Percentiles rank a stretch among this genome's conserved stretches.
phyloP scores from a whole-genome alignment of 805 yeast genomes.

The Saturnispora mendoncae region DNA sequence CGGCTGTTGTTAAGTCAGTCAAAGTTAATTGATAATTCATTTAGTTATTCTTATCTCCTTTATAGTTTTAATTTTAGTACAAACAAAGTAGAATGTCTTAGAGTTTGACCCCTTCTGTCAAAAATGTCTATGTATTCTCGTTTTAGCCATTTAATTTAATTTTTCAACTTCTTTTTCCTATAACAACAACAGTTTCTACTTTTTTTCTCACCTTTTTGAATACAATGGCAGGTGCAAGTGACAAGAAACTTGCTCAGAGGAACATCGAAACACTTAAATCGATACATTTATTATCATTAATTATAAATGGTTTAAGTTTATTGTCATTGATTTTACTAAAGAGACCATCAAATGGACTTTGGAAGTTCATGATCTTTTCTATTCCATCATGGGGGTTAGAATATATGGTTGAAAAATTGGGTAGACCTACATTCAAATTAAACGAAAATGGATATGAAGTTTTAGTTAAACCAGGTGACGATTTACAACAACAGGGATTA shows the following conservation, averaged over 20 bases:
- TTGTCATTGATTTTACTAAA: constrained; percentile 30
- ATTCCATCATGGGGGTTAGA: constrained; percentile 38
- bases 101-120: no score
- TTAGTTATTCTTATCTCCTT: background rate
- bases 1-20: constrained; percentile 38
- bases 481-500: constrained; percentile 52
- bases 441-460: constrained; percentile 32
- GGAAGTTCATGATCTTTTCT: constrained; percentile 35
- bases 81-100: no score
- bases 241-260: constrained; percentile 29
- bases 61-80: no score
- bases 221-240: constrained; percentile 33
- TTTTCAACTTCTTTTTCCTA: no score
- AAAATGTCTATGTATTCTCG: no score
- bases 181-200: no score
- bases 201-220: background rate
- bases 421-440: constrained; percentile 43
- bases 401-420: constrained; percentile 47
- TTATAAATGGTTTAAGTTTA: constrained; percentile 35
- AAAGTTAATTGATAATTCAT: background rate
- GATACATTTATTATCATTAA: constrained; percentile 29
- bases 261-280: constrained; percentile 26
- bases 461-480: constrained; percentile 48
- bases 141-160: no score
- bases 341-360: constrained; percentile 37